A percentile compares a stretch with the other conserved stretches of the same genome.
phyloP scores from a whole-genome alignment of 2,329 filamentous ascomycete species.

The Colletotrichum sp. region DNA sequence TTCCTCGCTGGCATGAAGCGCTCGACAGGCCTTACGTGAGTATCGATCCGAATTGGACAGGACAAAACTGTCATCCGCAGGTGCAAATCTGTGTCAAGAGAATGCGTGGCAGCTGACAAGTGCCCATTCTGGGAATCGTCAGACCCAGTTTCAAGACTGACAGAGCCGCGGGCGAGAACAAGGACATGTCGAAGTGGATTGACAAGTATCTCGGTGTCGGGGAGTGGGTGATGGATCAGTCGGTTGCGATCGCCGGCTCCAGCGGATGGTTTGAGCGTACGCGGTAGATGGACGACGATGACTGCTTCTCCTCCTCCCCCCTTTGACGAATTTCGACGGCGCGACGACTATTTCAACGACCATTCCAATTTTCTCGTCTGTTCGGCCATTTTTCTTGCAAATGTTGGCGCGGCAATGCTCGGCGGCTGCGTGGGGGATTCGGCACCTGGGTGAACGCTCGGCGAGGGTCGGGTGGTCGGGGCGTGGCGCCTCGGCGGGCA shows the following conservation, averaged over 20 bases:
- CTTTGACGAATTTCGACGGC: neutral
- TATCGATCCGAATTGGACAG: slow-evolving; percentile 30
- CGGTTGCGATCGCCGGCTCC: slow-evolving; percentile 86
- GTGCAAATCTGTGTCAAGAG: neutral
- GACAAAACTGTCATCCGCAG: neutral
- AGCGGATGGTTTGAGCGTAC: slow-evolving; percentile 92
- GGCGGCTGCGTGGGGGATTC: neutral
- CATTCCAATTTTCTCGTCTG: neutral
- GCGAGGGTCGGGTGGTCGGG: neutral
- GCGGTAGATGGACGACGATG: slow-evolving; percentile 55
- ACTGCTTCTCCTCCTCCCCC: neutral
- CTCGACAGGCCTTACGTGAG: slow-evolving; percentile 97
- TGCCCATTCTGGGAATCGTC: slow-evolving; percentile 43
- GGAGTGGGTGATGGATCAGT: slow-evolving; percentile 98
- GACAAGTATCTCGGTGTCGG: slow-evolving; percentile 93
- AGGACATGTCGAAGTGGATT: slow-evolving; percentile 85
- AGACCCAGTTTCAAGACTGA: slow-evolving; percentile 88
- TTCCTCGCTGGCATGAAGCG: slow-evolving; percentile 97
- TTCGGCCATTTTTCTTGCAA: neutral
- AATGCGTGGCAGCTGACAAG: slow-evolving; percentile 44
- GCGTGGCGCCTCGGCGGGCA: neutral
- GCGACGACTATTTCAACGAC: neutral
- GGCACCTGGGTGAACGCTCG: neutral
- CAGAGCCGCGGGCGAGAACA: slow-evolving; percentile 78
- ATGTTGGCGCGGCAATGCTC: neutral